A percentile compares a stretch with the other conserved stretches of the same genome.
These are phyloP conservation scores for Phyllosticta citribraziliensis DNA, from an alignment of 2,329 filamentous ascomycete species.

Conservation along the genomic window DNA sequence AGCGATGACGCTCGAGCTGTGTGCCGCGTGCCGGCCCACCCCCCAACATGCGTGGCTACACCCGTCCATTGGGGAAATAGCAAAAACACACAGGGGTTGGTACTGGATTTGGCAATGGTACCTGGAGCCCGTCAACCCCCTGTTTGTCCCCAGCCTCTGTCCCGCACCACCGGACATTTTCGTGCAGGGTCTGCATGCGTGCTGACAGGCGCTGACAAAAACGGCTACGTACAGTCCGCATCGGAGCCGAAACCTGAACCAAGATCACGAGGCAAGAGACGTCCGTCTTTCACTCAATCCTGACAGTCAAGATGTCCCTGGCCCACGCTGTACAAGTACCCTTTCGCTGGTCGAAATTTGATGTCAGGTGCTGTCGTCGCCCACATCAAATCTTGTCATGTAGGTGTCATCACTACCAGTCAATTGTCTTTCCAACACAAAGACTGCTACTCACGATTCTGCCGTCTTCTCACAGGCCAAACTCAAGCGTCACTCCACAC, in stretches of 20 bases:
- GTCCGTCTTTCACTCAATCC: neutral
- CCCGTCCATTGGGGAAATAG: neutral
- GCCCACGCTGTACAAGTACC: too few relatives aligned
- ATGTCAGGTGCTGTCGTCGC: too few relatives aligned
- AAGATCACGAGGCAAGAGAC: neutral
- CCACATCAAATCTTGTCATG: too few relatives aligned
- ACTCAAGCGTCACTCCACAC: too few relatives aligned
- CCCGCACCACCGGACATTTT: neutral
- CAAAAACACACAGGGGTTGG: neutral
- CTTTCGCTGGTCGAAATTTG: too few relatives aligned
- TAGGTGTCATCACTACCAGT: too few relatives aligned
- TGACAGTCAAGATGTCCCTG: too few relatives aligned
- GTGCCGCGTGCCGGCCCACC: neutral
- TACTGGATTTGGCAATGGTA: neutral
- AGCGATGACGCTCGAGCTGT: neutral
- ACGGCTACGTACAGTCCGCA: neutral
- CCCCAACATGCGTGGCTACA: neutral
- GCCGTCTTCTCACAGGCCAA: too few relatives aligned
- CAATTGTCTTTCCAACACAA: too few relatives aligned
- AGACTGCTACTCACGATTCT: too few relatives aligned
- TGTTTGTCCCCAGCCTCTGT: neutral
- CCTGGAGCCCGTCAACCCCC: neutral
- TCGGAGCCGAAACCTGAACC: neutral
- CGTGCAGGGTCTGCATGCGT: neutral
- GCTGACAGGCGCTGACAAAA: neutral